phyloP scores from a whole-genome alignment of 495 filamentous ascomycete genomes.

The Melanomma pulvis-pyrius region DNA sequence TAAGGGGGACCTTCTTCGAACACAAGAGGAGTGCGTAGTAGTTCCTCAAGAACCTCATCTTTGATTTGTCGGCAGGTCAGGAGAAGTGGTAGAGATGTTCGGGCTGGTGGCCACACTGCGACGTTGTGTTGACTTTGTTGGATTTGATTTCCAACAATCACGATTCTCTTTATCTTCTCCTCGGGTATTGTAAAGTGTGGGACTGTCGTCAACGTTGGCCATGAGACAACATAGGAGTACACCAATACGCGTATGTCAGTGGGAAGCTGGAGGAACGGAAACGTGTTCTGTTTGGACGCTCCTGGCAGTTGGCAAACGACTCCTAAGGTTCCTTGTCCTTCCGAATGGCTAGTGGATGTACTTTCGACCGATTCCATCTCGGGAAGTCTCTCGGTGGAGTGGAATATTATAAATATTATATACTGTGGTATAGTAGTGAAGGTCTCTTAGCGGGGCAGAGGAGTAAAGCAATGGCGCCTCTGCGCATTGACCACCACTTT shows the following conservation, averaged over 20 bases:
- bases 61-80: slow-evolving; percentile 10
- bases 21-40: background rate
- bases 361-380: background rate
- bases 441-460: too few relatives aligned
- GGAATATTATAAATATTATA: background rate
- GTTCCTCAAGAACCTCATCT: slow-evolving; percentile 7
- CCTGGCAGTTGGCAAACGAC: too few relatives aligned
- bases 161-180: background rate
- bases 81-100: slow-evolving; percentile 1
- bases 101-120: slow-evolving; percentile 2
- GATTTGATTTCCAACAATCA: too few relatives aligned
- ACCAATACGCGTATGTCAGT: slow-evolving; percentile 18
- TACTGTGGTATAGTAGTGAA: too few relatives aligned
- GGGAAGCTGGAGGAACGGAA: slow-evolving; percentile 20
- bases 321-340: background rate
- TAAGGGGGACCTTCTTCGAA: background rate
- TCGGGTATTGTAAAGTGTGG: background rate
- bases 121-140: background rate
- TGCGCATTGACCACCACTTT: slow-evolving; percentile 14
- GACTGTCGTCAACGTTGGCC: slow-evolving; percentile 7
- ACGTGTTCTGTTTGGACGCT: background rate
- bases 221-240: slow-evolving; percentile 7
- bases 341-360: background rate
- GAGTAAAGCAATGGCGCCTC: too few relatives aligned
- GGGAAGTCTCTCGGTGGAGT: background rate